A percentile compares a stretch with the other conserved stretches of the same genome.
Conservation (phyloP, 2,329 filamentous ascomycete genomes). For the Pseudogymnoascus sp. region DNA sequence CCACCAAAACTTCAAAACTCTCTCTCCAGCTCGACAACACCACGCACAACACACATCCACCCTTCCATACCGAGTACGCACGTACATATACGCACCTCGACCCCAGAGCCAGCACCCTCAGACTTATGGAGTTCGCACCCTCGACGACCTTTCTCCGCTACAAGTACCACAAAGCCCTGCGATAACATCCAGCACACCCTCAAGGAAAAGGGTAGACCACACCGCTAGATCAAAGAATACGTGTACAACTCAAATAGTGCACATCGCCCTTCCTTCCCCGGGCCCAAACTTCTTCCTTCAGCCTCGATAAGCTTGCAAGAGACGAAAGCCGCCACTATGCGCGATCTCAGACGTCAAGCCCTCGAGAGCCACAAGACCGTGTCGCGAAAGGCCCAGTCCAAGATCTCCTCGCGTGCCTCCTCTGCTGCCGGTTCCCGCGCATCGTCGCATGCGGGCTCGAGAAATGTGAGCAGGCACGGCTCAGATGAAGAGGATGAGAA, state of each 20-base stretch:
- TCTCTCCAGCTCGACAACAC: slow-evolving; percentile 2
- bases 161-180: slow-evolving; percentile 1
- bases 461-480: slow-evolving; percentile 39
- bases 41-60: not conserved
- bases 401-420: slow-evolving; percentile 37
- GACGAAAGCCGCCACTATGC: slow-evolving; percentile 15
- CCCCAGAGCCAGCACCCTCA: not conserved
- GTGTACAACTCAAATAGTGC: not conserved
- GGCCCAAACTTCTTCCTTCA: not conserved
- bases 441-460: slow-evolving; percentile 40
- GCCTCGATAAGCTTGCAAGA: not conserved
- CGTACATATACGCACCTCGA: not conserved
- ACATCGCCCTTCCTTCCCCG: not conserved
- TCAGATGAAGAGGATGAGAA: slow-evolving; percentile 48
- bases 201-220: not conserved
- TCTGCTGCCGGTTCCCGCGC: slow-evolving; percentile 42
- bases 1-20: not conserved
- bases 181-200: slow-evolving; percentile 3
- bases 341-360: slow-evolving; percentile 43
- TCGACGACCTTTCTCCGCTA: not conserved
- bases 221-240: not conserved
- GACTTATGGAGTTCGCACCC: not conserved
- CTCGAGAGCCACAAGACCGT: slow-evolving; percentile 52
- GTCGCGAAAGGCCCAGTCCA: slow-evolving; percentile 46
- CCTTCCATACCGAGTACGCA: not conserved